Evolutionary conservation across 2,329 filamentous ascomycete species (phyloP).

Genomic region (Neocatenulostroma microsporum): DNA sequence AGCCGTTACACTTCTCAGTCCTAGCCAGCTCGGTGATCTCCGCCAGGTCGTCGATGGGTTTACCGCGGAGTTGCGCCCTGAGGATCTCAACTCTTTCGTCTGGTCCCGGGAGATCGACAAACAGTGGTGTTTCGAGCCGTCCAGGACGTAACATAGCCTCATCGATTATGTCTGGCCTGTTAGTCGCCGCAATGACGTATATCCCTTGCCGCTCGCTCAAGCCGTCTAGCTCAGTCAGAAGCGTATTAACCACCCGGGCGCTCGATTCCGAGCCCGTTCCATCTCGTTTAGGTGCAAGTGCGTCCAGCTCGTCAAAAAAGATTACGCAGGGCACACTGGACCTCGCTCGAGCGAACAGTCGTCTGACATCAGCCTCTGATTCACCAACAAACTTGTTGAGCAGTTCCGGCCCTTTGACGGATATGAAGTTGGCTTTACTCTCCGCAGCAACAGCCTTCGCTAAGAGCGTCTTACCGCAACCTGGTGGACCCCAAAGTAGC

Average conservation of each 20-base stretch:
- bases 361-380: conserved; percentile 83
- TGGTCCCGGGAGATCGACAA: conserved; percentile 74
- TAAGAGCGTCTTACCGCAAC: conserved; percentile 92
- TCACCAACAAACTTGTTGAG: conserved; percentile 98
- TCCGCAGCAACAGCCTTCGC: conserved; percentile 96
- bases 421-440: conserved; percentile 94
- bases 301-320: conserved; percentile 97
- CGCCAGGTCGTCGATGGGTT: conserved; percentile 44
- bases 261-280: conserved; percentile 81
- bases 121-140: conserved; percentile 78
- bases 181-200: conserved; percentile 91
- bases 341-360: conserved; percentile 82
- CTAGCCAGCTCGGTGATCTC: conserved; percentile 53
- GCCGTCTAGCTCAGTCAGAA: conserved; percentile 90
- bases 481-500: conserved; percentile 90
- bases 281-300: conserved; percentile 77
- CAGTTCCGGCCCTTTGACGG: conserved; percentile 90
- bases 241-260: conserved; percentile 84
- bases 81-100: conserved; percentile 82
- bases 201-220: conserved; percentile 68
- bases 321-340: conserved; percentile 86
- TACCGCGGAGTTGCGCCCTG: conserved; percentile 53
- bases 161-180: conserved; percentile 93
- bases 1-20: conserved; percentile 61
- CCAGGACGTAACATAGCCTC: conserved; percentile 89